Base-by-base conservation (phyloP, 164 flowering plant genomes). In the Echeveria elegans region DNA sequence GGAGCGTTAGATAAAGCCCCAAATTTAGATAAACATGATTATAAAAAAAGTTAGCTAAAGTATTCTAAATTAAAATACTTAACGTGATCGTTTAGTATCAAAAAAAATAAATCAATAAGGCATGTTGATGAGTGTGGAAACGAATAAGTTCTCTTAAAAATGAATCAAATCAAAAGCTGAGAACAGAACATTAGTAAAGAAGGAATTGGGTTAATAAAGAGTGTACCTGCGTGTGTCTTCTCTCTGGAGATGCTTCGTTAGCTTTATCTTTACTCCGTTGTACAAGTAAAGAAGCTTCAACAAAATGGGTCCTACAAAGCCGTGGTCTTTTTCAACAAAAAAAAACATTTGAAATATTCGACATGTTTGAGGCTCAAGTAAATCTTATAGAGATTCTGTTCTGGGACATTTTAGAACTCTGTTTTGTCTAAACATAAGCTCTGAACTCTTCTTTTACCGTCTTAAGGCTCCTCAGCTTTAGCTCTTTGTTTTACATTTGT, bases 161-260 rank as follows among this genome's bases (percentile, higher is more conserved):
- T 21, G 1, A 52, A 21, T 52, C 58, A 52, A 52, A 21, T 23
- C 28, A 52, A 52, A 52, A 52, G 58, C 28, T 23, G 58, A 6
- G 16, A 52, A 23, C 11, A 52, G 14, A 23, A 23, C 47, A 21
- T 52, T 7, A 23, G 58, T 52, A 52, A 52, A 52, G 58, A n/a
- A 18, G 47, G 47, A 43, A 43, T 12, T 43, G 15, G 41, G 47
- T 43, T 43, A 43, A 43, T 16, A 43, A 43, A 43, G 47, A 43
- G 47, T 43, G 47, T 43, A 43, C 47, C 47, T 43, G 47, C 15
- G 24, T 52, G 24, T 21, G n/a, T n/a, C n/a, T n/a, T n/a, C 58
- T 21, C 29, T 52, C 58, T 52, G 58, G 58, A 52, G 58, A 52
- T 52, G 58, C 58, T 52, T 52, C n/a, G 28, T 52, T 23, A 52